Evolutionary conservation across 495 filamentous ascomycete species (phyloP).

Genomic region (Margaritispora aquatica): DNA sequence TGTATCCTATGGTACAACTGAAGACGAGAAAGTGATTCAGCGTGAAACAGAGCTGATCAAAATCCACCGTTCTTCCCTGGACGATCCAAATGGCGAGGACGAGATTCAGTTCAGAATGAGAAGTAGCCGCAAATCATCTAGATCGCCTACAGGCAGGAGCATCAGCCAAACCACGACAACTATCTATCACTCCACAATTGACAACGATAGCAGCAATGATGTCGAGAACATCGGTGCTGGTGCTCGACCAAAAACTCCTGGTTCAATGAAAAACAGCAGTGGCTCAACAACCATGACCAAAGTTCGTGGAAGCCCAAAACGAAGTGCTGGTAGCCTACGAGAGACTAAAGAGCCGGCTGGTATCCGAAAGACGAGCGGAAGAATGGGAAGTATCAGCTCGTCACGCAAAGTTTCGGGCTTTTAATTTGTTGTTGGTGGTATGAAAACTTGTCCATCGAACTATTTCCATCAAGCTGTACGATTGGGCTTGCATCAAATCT

Average conservation of each 20-base stretch:
- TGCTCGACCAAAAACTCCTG: slow-evolving; percentile 59
- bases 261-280: slow-evolving; percentile 47
- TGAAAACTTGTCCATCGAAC: not conserved
- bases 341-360: slow-evolving; percentile 49
- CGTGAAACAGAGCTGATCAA: slow-evolving; percentile 38
- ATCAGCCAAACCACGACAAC: slow-evolving; percentile 58
- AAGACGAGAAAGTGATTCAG: slow-evolving; percentile 25
- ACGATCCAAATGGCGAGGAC: slow-evolving; percentile 66
- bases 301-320: slow-evolving; percentile 54
- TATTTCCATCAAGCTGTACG: slow-evolving; percentile 12
- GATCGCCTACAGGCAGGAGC: slow-evolving; percentile 29
- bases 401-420: slow-evolving; percentile 25
- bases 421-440: slow-evolving; percentile 6
- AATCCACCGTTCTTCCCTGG: slow-evolving; percentile 45
- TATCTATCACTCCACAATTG: slow-evolving; percentile 44
- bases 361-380: slow-evolving; percentile 87
- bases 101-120: slow-evolving; percentile 69
- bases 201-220: slow-evolving; percentile 50
- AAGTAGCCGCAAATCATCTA: slow-evolving; percentile 49
- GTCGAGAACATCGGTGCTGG: slow-evolving; percentile 43
- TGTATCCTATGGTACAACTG: slow-evolving; percentile 31
- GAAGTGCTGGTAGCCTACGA: slow-evolving; percentile 44
- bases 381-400: slow-evolving; percentile 70
- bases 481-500: slow-evolving; percentile 22
- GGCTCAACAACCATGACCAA: slow-evolving; percentile 69